A percentile compares a stretch with the other conserved stretches of the same genome.
Evolutionary conservation across 352 stramenopile genomes (phyloP).

Genomic region (Globisporangium apiculatum): DNA sequence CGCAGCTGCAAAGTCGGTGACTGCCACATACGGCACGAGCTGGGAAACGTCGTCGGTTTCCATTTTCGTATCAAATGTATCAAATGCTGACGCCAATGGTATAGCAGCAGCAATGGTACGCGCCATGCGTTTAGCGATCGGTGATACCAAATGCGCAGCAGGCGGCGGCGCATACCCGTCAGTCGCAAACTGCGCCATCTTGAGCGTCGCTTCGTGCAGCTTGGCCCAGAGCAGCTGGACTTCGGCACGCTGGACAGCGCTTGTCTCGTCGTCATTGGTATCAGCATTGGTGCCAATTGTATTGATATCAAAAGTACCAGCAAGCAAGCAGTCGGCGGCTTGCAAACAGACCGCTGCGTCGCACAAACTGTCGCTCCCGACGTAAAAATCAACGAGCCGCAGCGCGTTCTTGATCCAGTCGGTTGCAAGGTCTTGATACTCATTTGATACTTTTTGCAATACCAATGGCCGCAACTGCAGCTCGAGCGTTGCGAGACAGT

Average conservation of each 20-base stretch:
- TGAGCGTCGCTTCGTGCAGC: slow-evolving; percentile 42
- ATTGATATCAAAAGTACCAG: neutral
- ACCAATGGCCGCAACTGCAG: slow-evolving; percentile 31
- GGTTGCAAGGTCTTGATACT: neutral
- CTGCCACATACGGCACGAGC: slow-evolving; percentile 20
- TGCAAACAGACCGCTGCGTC: slow-evolving; percentile 41
- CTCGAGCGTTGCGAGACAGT: slow-evolving; percentile 59
- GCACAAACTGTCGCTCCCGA: slow-evolving; percentile 33
- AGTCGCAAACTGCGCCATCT: slow-evolving; percentile 22
- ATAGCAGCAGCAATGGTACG: neutral
- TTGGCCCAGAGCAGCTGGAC: slow-evolving; percentile 42
- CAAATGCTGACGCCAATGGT: too few species aligned
- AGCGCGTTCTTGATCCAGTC: slow-evolving; percentile 49
- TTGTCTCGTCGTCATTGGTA: slow-evolving; percentile 13
- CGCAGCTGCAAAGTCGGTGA: slow-evolving; percentile 42
- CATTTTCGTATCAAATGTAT: too few species aligned
- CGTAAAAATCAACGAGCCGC: slow-evolving; percentile 54
- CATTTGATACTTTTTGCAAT: too few species aligned
- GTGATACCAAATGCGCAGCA: neutral
- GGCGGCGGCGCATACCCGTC: slow-evolving; percentile 15
- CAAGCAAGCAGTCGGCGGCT: slow-evolving; percentile 36
- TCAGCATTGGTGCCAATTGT: slow-evolving; percentile 1
- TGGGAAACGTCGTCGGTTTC: neutral
- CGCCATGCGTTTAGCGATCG: slow-evolving; percentile 18
- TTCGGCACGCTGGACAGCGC: slow-evolving; percentile 24